Base-by-base conservation (phyloP, 2,329 filamentous ascomycete species). In the Lachnellula subtilissima region DNA sequence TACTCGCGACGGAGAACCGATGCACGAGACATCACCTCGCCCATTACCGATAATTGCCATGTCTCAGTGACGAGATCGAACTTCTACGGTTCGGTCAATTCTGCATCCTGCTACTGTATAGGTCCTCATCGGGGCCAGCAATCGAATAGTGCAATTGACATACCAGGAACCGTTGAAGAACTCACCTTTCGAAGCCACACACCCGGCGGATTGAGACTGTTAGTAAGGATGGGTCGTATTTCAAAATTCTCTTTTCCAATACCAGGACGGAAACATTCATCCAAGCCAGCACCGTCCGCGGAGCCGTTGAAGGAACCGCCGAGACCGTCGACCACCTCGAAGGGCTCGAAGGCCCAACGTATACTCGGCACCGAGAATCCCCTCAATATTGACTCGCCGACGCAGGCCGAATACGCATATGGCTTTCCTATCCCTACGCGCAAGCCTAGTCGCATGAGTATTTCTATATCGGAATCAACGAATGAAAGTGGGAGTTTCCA, bases 311-410 rank as follows among this genome's bases (percentile, higher is more conserved):
- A 52, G 32, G 49, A 42, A 43, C 45, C 51, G 11, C 11, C 52
- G 9, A 37, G 50, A 12, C 56, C 23, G 19, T 35, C 53, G 36
- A 51, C 46, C 22, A 32, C 11, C 28, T 25, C 51, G 36, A 60
- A 56, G 45, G 50, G 68, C 9, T 70, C 68, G 8, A 70, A 70
- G 49, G 68, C 67, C 14, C 65, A 70, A 55, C 54, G 67, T 37
- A 59, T 70, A 36, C 49, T 70, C 14, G 68, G 68, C 23, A 63
- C 63, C n/a, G 61, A 61, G 19, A 62, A 65, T 6, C 72, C 74
- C 22, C 71, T 83, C 52, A 82, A 85, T 58, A 76, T 83, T 53
- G 65, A 68, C 49, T 65, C 64, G 23, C 64, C 61, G 17, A 50
- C 46, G 46, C 53, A 67, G 47, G 64, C 62, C 5, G 64, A 64